These are phyloP conservation scores for Cladophialophora carrionii DNA, from an alignment of 2,329 filamentous ascomycete species.

Conservation along the genomic window DNA sequence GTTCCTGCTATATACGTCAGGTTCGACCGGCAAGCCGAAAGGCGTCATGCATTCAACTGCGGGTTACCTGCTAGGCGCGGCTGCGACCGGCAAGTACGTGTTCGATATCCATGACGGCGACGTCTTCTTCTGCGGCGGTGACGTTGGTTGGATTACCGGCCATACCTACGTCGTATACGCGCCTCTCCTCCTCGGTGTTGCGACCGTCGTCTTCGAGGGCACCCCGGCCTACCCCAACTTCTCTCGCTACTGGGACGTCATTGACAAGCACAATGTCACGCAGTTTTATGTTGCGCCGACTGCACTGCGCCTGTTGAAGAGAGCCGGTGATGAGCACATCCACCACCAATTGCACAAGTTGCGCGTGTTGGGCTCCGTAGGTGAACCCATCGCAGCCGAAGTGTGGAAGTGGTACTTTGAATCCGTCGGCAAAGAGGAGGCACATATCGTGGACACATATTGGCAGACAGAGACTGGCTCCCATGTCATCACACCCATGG, in stretches of 20 bases:
- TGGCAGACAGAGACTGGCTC: conserved; percentile 99
- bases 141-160: conserved; percentile 98
- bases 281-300: conserved; percentile 99
- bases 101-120: conserved; percentile 97
- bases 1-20: conserved; percentile 96
- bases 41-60: conserved; percentile 97
- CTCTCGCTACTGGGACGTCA: conserved; percentile 98
- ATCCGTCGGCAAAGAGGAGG: conserved; percentile 87
- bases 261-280: conserved; percentile 90
- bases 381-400: conserved; percentile 95
- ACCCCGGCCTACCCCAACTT: conserved; percentile 97
- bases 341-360: conserved; percentile 87
- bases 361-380: conserved; percentile 88
- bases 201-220: conserved; percentile 96
- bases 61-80: conserved; percentile 92
- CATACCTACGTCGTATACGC: conserved; percentile 99
- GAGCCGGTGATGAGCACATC: conserved; percentile 90
- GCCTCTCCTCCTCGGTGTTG: conserved; percentile 85
- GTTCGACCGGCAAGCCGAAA: conserved; percentile 98
- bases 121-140: conserved; percentile 94
- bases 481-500: conserved; percentile 90
- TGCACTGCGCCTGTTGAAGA: conserved; percentile 88
- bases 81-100: conserved; percentile 94
- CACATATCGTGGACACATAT: conserved; percentile 95
- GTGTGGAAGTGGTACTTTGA: conserved; percentile 99